phyloP scores from a whole-genome alignment of 768 basidiomycete genomes.

The Hygrocybe coccinea region DNA sequence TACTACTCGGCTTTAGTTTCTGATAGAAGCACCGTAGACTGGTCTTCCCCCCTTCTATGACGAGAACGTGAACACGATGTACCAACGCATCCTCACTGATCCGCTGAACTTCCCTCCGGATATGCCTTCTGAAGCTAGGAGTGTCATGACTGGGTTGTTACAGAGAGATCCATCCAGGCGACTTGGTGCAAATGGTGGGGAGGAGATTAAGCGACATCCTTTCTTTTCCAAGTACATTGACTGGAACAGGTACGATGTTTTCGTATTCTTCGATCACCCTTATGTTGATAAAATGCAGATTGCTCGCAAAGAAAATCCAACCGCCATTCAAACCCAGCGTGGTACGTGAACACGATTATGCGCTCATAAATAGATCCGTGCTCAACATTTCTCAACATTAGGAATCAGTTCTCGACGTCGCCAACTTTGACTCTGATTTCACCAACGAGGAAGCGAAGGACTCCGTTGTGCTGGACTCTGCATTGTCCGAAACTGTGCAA shows the following conservation, averaged over 20 bases:
- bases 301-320: constrained; percentile 92
- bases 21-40: constrained; percentile 49
- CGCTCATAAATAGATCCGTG: not conserved
- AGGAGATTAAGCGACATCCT: constrained; percentile 92
- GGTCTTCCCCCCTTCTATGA: constrained; percentile 98
- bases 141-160: constrained; percentile 82
- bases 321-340: constrained; percentile 98
- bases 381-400: constrained; percentile 21
- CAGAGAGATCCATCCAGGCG: constrained; percentile 83
- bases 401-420: constrained; percentile 92
- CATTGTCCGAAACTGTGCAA: constrained; percentile 91
- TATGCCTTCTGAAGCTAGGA: constrained; percentile 81
- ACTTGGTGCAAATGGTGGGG: constrained; percentile 88
- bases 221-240: constrained; percentile 95
- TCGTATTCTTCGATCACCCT: not conserved
- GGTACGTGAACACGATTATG: constrained; percentile 43
- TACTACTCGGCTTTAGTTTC: constrained; percentile 13
- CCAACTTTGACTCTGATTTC: constrained; percentile 97
- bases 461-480: constrained; percentile 91
- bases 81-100: constrained; percentile 90
- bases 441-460: constrained; percentile 93
- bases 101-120: constrained; percentile 90
- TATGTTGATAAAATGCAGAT: constrained; percentile 30
- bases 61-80: constrained; percentile 98
- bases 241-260: constrained; percentile 63